phyloP scores from a whole-genome alignment of 108 stramenopile species.

The Schizochytrium sp. region DNA sequence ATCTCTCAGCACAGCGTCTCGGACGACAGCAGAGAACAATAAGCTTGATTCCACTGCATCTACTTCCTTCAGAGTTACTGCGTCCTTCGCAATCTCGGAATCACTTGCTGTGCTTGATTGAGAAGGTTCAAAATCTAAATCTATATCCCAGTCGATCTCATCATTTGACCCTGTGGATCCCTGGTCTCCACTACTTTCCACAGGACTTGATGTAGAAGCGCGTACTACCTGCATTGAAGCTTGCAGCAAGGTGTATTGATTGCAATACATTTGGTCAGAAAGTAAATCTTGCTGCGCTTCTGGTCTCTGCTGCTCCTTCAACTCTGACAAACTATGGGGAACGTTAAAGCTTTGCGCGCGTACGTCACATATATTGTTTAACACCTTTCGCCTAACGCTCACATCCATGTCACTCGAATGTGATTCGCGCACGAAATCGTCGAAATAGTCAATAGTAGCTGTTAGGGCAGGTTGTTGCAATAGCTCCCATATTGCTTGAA shows the following conservation, averaged over 20 bases:
- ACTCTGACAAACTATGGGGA: too few relatives aligned
- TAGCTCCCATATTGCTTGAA: not conserved
- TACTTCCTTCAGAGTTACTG: not conserved
- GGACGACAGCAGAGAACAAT: not conserved
- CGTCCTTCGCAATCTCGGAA: not conserved
- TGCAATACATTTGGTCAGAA: too few relatives aligned
- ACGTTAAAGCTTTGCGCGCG: not conserved
- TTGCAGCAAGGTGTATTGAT: not conserved
- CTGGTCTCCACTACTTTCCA: not conserved
- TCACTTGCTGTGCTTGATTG: not conserved
- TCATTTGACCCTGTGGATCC: not conserved
- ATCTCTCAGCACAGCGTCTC: not conserved
- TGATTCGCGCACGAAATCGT: not conserved
- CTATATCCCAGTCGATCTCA: constrained; percentile 3
- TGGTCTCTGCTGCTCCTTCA: too few relatives aligned
- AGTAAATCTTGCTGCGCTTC: too few relatives aligned
- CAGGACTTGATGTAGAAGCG: not conserved
- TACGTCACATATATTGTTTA: not conserved
- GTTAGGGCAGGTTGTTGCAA: not conserved
- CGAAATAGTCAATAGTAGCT: not conserved
- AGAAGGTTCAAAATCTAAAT: not conserved
- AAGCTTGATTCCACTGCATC: not conserved
- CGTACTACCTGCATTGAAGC: not conserved
- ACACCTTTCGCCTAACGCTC: not conserved
- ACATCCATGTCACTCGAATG: not conserved